Evolutionary conservation across 306 rosid genomes (phyloP).

Genomic region (Quercus agrifolia): DNA sequence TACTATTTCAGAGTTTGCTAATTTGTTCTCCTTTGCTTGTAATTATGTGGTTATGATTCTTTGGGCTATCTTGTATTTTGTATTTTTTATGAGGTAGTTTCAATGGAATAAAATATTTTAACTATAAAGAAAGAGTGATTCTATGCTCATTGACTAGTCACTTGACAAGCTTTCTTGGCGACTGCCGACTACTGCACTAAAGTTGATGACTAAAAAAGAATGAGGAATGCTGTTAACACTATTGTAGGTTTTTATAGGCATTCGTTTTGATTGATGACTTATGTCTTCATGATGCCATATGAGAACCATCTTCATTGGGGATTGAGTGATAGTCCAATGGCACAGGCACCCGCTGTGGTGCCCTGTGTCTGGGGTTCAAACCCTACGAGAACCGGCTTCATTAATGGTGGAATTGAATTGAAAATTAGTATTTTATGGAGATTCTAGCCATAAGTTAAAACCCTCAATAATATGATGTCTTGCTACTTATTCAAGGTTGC

Average conservation of each 20-base stretch:
- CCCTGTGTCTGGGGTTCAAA: no score
- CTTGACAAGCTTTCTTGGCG: background rate
- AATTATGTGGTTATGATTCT: no score
- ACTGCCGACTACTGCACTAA: background rate
- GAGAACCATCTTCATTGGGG: background rate
- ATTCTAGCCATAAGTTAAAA: background rate
- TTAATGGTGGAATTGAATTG: background rate
- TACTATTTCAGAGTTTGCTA: no score
- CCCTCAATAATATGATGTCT: background rate
- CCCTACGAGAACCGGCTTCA: background rate
- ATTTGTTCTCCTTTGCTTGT: no score
- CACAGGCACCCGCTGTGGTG: no score
- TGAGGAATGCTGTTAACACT: background rate
- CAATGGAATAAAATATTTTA: no score
- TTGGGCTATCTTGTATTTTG: no score
- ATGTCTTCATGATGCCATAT: conserved; percentile 4
- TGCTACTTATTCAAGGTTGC: conserved; percentile 48
- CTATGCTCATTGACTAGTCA: background rate
- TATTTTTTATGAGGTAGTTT: no score
- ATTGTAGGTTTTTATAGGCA: background rate
- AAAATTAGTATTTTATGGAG: background rate
- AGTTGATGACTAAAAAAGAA: background rate
- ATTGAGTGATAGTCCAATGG: no score
- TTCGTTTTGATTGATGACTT: background rate
- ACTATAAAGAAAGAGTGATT: background rate